Base-by-base conservation (phyloP, 495 filamentous ascomycete species). In the Neurospora terricola region DNA sequence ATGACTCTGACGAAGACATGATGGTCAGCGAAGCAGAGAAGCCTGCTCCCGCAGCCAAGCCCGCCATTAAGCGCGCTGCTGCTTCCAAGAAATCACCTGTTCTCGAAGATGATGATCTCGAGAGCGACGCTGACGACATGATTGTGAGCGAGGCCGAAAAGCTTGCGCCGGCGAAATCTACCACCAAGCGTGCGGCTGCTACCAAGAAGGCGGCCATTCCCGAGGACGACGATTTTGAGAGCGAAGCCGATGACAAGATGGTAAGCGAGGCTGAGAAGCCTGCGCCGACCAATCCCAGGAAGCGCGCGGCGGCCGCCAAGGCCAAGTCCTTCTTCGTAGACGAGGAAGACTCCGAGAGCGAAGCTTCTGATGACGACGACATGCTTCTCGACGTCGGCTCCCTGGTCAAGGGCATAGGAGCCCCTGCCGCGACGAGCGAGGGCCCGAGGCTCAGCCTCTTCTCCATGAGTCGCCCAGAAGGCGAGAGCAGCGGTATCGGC, bases 331-430 rank as follows among this genome's bases (percentile, higher is more conserved):
- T 48, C n/a, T 72, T 71, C 38, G 77, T 83, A 39, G 82, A 86
- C 23, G 86, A 88, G 73, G 73, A 82, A 42, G 83, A 85, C 21
- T 72, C 71, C 37, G 80, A 81, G 6, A 83, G 83, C 69, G 27
- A 66, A 66, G 54, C 54, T 66, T 66, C 54, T 18, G 84, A 83
- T 54, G 84, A 90, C 72, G 88, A 88, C 77, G 90, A 92, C 74
- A 83, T 93, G 80, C 89, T 97, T 70, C 91, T 91, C 66, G 93
- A 98, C 79, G 92, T 97, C 71, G 92, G 90, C 79, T 88, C 88
- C 72, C 90, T 98, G 89, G 94, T 98, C 76, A 97, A 97, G 83
- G 94, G 93, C 68, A 94, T 97, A 79, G 86, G 90, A 45, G 87
- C 83, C 72, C 81, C 84, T 23, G 79, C 81, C 38, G 82, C 79